Base-by-base conservation (phyloP, 495 filamentous ascomycete genomes). In the Elasticomyces elasticus region DNA sequence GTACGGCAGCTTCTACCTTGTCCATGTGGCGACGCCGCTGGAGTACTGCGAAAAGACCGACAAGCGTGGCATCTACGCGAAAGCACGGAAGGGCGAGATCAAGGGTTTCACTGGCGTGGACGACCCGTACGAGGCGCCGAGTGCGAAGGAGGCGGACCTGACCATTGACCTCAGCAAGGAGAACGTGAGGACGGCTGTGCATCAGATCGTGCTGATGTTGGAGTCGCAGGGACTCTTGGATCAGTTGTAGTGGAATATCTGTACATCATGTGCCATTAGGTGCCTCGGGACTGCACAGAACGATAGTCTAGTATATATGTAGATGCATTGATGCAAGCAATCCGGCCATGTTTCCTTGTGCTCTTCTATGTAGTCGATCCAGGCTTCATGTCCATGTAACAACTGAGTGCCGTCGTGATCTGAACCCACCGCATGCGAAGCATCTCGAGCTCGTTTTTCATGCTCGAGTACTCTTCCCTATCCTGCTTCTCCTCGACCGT, bases 41-140 rank as follows among this genome's bases (percentile, higher is more conserved):
- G 88, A 94, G 73, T 78, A 89, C 75, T 86, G 83, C 70, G 92
- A 98, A 78, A 83, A 84, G 79, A 95, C 89, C 51, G 92, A 98
- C 71, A 94, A 87, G 80, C 77, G 82, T 55, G 94, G 92, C 23
- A 84, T 96, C 61, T 98, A 98, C 71, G 77, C 73, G 23, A 79
- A 80, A 71, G 92, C 92, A 13, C 80, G 94, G 49, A 76, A 71
- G 9, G 92, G 92, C 15, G 89, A 96, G 77, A 94, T 98, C 73
- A 92, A 88, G 81, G 89, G 89, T 28, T 98, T 98, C 76, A 98
- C 92, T 27, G 92, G 92, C 64, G 92, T 98, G 54, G 92, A 98
- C 70, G 92, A 96, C 70, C 89, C 92, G 51, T 98, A 97, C 68
- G 92, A 98, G 81, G 65, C 69, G 55, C 92, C 92, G 4, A 63